phyloP scores from a whole-genome alignment of 352 stramenopile species.

The Globisporangium camurandrum region DNA sequence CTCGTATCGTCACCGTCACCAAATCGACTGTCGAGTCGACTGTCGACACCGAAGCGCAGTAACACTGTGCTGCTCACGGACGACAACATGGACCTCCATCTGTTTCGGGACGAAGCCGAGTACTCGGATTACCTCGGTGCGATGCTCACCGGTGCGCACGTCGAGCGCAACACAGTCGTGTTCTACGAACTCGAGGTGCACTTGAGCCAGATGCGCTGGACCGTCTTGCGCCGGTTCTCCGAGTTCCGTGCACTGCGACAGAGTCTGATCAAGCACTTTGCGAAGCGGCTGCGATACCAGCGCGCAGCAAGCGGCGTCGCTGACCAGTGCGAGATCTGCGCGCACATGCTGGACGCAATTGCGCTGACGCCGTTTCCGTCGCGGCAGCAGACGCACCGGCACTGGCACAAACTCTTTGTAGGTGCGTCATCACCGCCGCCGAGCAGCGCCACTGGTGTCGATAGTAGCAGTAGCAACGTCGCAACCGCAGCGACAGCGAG shows the following conservation, averaged over 20 bases:
- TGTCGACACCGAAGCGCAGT: constrained; percentile 5
- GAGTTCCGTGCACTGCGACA: constrained; percentile 54
- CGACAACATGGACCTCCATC: constrained; percentile 26
- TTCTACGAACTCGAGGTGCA: constrained; percentile 67
- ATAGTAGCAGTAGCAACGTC: not conserved
- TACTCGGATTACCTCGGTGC: constrained; percentile 73
- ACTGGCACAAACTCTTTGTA: constrained; percentile 24
- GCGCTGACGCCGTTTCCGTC: constrained; percentile 43
- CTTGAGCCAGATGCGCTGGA: constrained; percentile 58
- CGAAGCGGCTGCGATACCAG: constrained; percentile 19
- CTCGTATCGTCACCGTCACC: constrained; percentile 2
- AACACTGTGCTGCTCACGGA: constrained; percentile 29
- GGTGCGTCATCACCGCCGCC: not conserved
- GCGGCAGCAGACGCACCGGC: constrained; percentile 16
- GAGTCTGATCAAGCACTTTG: constrained; percentile 57
- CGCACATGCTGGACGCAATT: constrained; percentile 54
- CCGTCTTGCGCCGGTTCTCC: constrained; percentile 54
- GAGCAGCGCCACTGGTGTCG: constrained; percentile 1
- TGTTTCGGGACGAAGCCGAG: constrained; percentile 69
- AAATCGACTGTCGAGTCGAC: not conserved
- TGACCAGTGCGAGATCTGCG: constrained; percentile 41
- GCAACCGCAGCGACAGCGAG: not conserved
- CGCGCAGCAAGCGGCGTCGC: constrained; percentile 2
- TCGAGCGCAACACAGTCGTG: constrained; percentile 45
- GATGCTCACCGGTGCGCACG: constrained; percentile 33